Base-by-base conservation (phyloP, 139 green algal species). In the Nannochloris sp. region DNA sequence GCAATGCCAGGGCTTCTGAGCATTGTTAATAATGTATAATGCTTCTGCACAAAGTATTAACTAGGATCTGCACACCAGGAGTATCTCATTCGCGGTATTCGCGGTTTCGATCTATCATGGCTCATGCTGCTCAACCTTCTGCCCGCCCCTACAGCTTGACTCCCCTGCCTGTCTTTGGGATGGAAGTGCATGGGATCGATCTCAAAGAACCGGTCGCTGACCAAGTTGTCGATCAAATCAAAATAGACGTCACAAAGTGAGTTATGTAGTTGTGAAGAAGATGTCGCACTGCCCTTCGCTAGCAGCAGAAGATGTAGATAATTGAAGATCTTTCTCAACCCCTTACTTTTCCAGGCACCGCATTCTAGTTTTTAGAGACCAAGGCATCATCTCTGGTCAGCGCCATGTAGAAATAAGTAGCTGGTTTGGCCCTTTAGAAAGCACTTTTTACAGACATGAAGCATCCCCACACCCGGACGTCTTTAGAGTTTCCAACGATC, bases 381-480 rank as follows among this genome's bases (percentile, higher is more conserved):
- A 84, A 64, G 74, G 77, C 13, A 32, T 59, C 1, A 42, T 84
- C 2, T 64, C 33, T 24, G 77, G 75, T 3, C 51, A 76, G 15
- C 53, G 70, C 4, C 77, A 84, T 12, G 75, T 83, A 4, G 60
- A 79, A 25, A 77, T 83, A 61, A 73, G 53, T 46, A 13, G 34
- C 5, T 84, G 77, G 77, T 84, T 84, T 68, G 77, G 77, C 0
- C 14, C 51, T 6, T 30, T 67, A 19, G 77, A 84, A 39, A 65
- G 34, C 14, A 84, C 70, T 0, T 84, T 84, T 23, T 77, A 78
- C 55, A 84, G 80, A 65, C 77, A 84, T 46, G 69, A 69, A 12
- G 14, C 25, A 24, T 75, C 59, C 19, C 75, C 75, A 9, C 70
- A 84, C 34, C 70, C 75, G 0, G 77, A 84, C 24, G 64, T 84